A percentile compares a stretch with the other conserved stretches of the same genome.
Conservation (phyloP, 345 rosid genomes). For the Eucalyptus sp. region DNA sequence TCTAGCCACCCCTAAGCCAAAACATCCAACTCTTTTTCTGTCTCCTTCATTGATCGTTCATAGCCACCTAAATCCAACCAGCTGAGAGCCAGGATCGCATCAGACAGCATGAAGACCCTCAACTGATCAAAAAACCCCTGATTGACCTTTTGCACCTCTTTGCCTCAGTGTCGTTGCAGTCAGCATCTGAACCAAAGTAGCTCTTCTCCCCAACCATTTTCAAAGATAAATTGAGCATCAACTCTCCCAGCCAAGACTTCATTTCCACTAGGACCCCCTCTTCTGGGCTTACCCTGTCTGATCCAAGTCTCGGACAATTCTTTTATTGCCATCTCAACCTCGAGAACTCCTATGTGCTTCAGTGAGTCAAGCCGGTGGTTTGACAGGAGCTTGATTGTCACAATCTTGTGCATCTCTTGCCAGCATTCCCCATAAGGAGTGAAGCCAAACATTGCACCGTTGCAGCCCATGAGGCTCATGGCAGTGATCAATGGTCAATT, state of each 20-base stretch:
- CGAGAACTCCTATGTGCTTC: slow-evolving; percentile 4
- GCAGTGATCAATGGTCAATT: slow-evolving; percentile 3
- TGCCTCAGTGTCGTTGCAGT: background rate
- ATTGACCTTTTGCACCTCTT: background rate
- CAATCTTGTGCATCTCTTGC: slow-evolving; percentile 21
- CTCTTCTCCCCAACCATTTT: slow-evolving; percentile 18
- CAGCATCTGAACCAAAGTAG: background rate
- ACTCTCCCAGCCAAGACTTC: slow-evolving; percentile 18
- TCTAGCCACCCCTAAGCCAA: slow-evolving; percentile 15
- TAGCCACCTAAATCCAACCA: slow-evolving; percentile 25
- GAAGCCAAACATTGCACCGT: slow-evolving; percentile 24
- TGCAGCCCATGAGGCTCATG: slow-evolving; percentile 8
- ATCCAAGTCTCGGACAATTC: background rate
- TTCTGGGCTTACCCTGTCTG: background rate
- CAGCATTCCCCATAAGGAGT: slow-evolving; percentile 24
- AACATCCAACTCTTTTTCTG: slow-evolving; percentile 15
- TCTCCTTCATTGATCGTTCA: slow-evolving; percentile 16
- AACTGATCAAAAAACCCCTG: background rate
- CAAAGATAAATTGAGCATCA: slow-evolving; percentile 2
- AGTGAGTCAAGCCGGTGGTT: slow-evolving; percentile 8
- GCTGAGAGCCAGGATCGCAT: slow-evolving; percentile 21
- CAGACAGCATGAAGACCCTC: slow-evolving; percentile 13
- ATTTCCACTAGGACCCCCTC: slow-evolving; percentile 7
- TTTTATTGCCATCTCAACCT: background rate
- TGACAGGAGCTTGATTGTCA: slow-evolving; percentile 9